phyloP scores from a whole-genome alignment of 2,329 filamentous ascomycete genomes.

The Fusarium albidum region DNA sequence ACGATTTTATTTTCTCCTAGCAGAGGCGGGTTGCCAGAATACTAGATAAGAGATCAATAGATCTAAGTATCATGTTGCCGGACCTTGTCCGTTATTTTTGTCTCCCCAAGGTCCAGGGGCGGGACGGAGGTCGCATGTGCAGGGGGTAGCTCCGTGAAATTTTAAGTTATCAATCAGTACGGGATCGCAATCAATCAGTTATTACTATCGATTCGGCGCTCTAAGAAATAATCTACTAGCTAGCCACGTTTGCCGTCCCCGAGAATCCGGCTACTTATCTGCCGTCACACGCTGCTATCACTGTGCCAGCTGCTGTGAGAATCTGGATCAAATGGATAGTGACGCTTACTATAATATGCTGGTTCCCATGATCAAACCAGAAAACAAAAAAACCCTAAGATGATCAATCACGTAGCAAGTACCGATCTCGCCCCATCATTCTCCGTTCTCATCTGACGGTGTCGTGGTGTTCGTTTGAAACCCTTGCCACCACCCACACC shows the following conservation, averaged over 20 bases:
- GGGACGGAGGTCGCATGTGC: conserved; percentile 9
- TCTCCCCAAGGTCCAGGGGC: background rate
- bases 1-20: too few relatives aligned
- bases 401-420: too few relatives aligned
- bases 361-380: conserved; percentile 10
- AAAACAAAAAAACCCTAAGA: too few relatives aligned
- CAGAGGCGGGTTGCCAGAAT: too few relatives aligned
- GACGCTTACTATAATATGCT: background rate
- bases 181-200: conserved; percentile 29
- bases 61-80: too few relatives aligned
- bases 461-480: background rate
- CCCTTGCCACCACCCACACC: conserved; percentile 6
- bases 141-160: conserved; percentile 21
- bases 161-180: conserved; percentile 41
- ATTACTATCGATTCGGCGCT: background rate
- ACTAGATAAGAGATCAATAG: too few relatives aligned
- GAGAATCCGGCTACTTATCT: conserved; percentile 5
- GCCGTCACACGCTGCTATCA: conserved; percentile 9
- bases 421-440: background rate
- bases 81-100: too few relatives aligned
- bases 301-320: too few relatives aligned
- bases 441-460: conserved; percentile 5
- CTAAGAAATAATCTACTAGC: background rate
- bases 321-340: background rate
- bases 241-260: conserved; percentile 2